Percentiles rank a stretch among this genome's conserved stretches.
These are phyloP conservation scores for Peniophora sp. DNA, from an alignment of 1,284 basidiomycete genomes.

Conservation along the genomic window DNA sequence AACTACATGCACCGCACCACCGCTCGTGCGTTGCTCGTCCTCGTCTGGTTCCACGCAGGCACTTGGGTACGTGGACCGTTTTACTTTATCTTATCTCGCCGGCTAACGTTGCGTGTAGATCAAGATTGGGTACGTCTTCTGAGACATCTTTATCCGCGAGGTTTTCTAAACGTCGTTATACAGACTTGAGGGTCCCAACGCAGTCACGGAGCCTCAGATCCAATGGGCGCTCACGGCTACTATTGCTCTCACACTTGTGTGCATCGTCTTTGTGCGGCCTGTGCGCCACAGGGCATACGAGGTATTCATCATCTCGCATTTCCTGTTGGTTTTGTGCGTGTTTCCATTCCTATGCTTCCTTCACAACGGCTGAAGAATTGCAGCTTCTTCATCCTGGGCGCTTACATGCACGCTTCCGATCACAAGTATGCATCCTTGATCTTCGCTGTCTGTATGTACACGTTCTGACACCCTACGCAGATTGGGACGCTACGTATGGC, in stretches of 20 bases:
- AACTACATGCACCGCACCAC: constrained; percentile 46
- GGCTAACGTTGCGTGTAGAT: neutral
- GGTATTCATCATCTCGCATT: constrained; percentile 19
- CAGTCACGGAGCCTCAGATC: neutral
- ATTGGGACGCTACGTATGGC: constrained; percentile 38
- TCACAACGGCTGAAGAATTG: neutral
- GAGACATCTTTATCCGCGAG: neutral
- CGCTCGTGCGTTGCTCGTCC: constrained; percentile 36
- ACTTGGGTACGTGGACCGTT: constrained; percentile 26
- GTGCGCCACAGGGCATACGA: constrained; percentile 16
- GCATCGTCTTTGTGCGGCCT: constrained; percentile 16
- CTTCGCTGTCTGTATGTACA: neutral
- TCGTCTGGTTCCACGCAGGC: constrained; percentile 44
- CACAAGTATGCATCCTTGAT: constrained; percentile 15
- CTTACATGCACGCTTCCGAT: constrained; percentile 26
- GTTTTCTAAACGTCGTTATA: neutral
- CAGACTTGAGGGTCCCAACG: neutral
- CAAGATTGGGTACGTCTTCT: constrained; percentile 1
- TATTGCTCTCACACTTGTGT: constrained; percentile 13
- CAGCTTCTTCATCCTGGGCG: constrained; percentile 17
- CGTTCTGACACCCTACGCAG: constrained; percentile 7
- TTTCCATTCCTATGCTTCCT: neutral
- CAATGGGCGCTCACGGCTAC: constrained; percentile 10
- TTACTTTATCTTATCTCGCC: neutral
- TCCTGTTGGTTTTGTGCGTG: constrained; percentile 16